Evolutionary conservation across 148 eudicot species (phyloP).

Genomic region (Camellia granthamiana): DNA sequence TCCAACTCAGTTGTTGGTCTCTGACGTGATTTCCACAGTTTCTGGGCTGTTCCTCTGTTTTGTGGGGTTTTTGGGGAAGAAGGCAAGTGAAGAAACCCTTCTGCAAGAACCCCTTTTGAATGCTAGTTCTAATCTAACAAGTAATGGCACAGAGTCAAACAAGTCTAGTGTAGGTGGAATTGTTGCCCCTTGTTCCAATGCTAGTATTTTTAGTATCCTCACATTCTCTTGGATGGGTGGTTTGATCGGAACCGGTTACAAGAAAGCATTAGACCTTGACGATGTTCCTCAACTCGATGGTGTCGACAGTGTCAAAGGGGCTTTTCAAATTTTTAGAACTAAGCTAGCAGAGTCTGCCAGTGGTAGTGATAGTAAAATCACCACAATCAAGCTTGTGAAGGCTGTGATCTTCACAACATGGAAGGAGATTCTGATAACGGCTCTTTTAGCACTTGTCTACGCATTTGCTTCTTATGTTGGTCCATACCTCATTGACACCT

Average conservation of each 20-base stretch:
- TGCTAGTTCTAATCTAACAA: slow-evolving; percentile 21
- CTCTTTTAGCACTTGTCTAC: slow-evolving; percentile 26
- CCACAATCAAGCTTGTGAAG: slow-evolving; percentile 41
- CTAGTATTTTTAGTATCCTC: slow-evolving; percentile 38
- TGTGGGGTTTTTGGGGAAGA: slow-evolving; percentile 35
- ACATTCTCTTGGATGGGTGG: slow-evolving; percentile 53
- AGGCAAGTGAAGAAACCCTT: slow-evolving; percentile 18
- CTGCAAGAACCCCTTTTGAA: slow-evolving; percentile 51
- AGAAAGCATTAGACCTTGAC: slow-evolving; percentile 49
- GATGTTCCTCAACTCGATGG: slow-evolving; percentile 57
- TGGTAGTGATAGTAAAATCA: slow-evolving; percentile 29
- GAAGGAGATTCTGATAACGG: slow-evolving; percentile 41
- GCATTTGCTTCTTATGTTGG: slow-evolving; percentile 48
- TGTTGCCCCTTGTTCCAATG: slow-evolving; percentile 33
- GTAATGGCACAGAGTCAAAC: slow-evolving; percentile 8
- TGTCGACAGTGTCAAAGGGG: slow-evolving; percentile 39
- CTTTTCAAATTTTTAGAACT: slow-evolving; percentile 31
- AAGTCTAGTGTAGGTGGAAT: slow-evolving; percentile 23
- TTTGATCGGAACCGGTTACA: slow-evolving; percentile 38
- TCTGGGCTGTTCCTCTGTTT: slow-evolving; percentile 42
- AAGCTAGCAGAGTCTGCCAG: slow-evolving; percentile 29
- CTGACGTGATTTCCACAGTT: slow-evolving; percentile 38
- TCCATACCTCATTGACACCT: slow-evolving; percentile 47
- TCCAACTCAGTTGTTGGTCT: slow-evolving; percentile 31
- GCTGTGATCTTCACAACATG: slow-evolving; percentile 36